Evolutionary conservation across 441 rosid genomes (phyloP).

Genomic region (Eruca vesicaria): DNA sequence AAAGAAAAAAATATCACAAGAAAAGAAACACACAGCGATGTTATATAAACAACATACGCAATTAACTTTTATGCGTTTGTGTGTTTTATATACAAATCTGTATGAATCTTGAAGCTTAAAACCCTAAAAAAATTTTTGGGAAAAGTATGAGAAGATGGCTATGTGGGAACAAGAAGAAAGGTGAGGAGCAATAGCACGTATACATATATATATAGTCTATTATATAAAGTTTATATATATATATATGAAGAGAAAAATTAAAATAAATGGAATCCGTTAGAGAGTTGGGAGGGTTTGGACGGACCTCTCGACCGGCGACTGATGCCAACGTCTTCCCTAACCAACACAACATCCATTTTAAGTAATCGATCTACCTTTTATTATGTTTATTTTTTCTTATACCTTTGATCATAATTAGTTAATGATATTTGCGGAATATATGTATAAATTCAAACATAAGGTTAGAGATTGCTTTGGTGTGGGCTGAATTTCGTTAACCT

Average conservation of each 20-base stretch:
- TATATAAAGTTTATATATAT: not conserved
- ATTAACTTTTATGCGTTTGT: not conserved
- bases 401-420: not conserved
- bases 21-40: not conserved
- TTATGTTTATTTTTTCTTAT: not conserved
- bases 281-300: conserved; percentile 51
- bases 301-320: conserved; percentile 51
- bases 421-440: not conserved
- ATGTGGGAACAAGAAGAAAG: conserved; percentile 38
- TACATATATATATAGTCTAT: not conserved
- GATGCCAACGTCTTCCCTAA: conserved; percentile 86
- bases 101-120: not conserved
- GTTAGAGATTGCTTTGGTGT: conserved; percentile 66
- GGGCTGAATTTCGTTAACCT: conserved; percentile 69
- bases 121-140: conserved; percentile 25
- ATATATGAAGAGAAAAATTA: not conserved
- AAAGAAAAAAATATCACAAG: not conserved
- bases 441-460: not conserved
- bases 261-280: conserved; percentile 47
- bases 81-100: not conserved
- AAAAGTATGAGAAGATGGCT: conserved; percentile 30
- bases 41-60: not conserved
- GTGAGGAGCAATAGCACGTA: conserved; percentile 29
- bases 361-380: conserved; percentile 37
- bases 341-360: conserved; percentile 47